phyloP scores from a whole-genome alignment of 202 grass and related monocot species.

The Schoenoplectus tabernaemontani region DNA sequence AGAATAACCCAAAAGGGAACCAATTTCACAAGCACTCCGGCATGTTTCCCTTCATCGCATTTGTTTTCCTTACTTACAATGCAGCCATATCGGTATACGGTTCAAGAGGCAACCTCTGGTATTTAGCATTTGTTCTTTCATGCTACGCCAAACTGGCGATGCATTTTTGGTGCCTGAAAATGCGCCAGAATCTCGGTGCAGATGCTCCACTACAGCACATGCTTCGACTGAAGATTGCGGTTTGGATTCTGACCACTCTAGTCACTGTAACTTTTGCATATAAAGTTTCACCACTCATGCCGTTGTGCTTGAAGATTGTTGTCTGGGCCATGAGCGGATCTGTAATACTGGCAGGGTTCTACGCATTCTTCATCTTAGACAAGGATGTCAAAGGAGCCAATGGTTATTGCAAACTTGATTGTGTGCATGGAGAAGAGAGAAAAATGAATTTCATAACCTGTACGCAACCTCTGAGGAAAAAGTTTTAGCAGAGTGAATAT shows the following conservation, averaged over 20 bases:
- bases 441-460: not conserved
- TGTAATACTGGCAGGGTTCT: not conserved
- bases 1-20: no score
- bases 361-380: slow-evolving; percentile 24
- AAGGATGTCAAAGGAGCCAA: not conserved
- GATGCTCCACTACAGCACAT: not conserved
- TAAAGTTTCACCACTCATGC: slow-evolving; percentile 6
- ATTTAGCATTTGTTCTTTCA: slow-evolving; percentile 22
- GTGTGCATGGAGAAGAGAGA: not conserved
- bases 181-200: slow-evolving; percentile 3
- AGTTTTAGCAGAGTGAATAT: not conserved
- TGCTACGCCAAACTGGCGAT: slow-evolving; percentile 15
- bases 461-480: not conserved
- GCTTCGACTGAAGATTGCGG: not conserved
- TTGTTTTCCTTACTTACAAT: not conserved
- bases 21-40: not conserved
- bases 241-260: slow-evolving; percentile 19
- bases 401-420: not conserved
- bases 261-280: slow-evolving; percentile 18
- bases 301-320: slow-evolving; percentile 11
- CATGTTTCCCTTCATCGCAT: not conserved
- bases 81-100: not conserved
- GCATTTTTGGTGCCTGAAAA: slow-evolving; percentile 23
- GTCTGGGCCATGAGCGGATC: slow-evolving; percentile 25
- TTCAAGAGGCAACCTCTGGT: not conserved